phyloP scores from a whole-genome alignment of 176 grass and related monocot species.

The Tillandsia fasciculata region DNA sequence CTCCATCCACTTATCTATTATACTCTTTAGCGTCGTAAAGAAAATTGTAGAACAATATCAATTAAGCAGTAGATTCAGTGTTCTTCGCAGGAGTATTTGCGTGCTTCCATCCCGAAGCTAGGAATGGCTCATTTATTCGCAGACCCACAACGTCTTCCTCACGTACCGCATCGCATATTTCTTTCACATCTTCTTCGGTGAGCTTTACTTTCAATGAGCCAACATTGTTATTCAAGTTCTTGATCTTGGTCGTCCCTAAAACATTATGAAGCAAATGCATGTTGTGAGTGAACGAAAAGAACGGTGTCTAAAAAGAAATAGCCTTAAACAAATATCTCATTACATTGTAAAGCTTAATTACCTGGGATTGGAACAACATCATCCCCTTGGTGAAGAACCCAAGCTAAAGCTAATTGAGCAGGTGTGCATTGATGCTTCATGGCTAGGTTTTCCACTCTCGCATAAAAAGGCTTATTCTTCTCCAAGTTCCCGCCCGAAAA shows the following conservation, averaged over 20 bases:
- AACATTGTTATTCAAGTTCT: not conserved
- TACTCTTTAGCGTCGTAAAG: no score
- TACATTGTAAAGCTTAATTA: constrained; percentile 10
- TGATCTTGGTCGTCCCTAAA: constrained; percentile 1
- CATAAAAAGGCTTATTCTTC: no score
- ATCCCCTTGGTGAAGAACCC: constrained; percentile 15
- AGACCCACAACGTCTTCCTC: not conserved
- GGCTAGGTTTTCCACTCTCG: no score
- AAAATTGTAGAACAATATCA: no score
- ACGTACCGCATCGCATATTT: not conserved
- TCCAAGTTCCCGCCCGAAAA: no score
- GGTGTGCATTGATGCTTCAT: no score
- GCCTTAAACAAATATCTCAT: no score
- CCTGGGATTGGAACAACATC: constrained; percentile 67
- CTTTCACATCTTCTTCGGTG: not conserved
- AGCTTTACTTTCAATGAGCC: not conserved
- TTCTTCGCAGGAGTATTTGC: not conserved
- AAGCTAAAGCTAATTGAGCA: no score
- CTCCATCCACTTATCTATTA: no score
- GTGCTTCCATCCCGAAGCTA: not conserved
- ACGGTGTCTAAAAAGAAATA: no score
- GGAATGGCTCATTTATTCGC: not conserved
- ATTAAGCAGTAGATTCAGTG: not conserved
- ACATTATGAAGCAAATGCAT: not conserved
- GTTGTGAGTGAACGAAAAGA: no score